Conservation (phyloP, 1,284 basidiomycete species). For the Tylopilus sp. region DNA sequence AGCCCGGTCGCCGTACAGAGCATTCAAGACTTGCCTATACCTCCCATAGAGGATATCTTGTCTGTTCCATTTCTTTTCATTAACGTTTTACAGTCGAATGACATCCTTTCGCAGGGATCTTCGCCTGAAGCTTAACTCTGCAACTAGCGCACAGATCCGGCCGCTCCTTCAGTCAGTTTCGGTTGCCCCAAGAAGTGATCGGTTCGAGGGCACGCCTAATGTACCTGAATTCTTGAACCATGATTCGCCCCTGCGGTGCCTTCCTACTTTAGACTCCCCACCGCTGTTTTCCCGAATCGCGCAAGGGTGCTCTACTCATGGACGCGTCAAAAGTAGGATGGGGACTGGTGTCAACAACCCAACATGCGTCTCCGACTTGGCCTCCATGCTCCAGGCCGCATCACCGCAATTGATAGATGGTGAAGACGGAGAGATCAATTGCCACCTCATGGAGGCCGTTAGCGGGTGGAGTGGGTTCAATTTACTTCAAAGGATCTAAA, state of each 20-base stretch:
- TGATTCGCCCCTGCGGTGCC: slow-evolving; percentile 32
- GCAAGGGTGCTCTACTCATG: slow-evolving; percentile 1
- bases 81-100: neutral
- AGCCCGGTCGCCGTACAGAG: slow-evolving; percentile 20
- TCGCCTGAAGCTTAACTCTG: slow-evolving; percentile 33
- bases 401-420: slow-evolving; percentile 31
- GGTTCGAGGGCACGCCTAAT: slow-evolving; percentile 8
- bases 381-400: slow-evolving; percentile 16
- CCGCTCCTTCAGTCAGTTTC: slow-evolving; percentile 20
- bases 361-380: slow-evolving; percentile 14
- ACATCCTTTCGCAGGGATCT: slow-evolving; percentile 31
- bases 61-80: slow-evolving; percentile 18
- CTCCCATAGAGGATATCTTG: slow-evolving; percentile 34
- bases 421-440: slow-evolving; percentile 40
- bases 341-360: slow-evolving; percentile 1
- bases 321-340: neutral
- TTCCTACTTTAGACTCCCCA: slow-evolving; percentile 32
- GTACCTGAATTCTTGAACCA: slow-evolving; percentile 33
- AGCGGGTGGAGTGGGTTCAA: slow-evolving; percentile 54
- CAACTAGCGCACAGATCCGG: slow-evolving; percentile 24
- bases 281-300: slow-evolving; percentile 47
- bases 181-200: neutral
- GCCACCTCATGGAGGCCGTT: slow-evolving; percentile 50
- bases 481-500: neutral
- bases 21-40: slow-evolving; percentile 21